Conservation (phyloP, 2,329 filamentous ascomycete species). For the Graphilbum fragrans region DNA sequence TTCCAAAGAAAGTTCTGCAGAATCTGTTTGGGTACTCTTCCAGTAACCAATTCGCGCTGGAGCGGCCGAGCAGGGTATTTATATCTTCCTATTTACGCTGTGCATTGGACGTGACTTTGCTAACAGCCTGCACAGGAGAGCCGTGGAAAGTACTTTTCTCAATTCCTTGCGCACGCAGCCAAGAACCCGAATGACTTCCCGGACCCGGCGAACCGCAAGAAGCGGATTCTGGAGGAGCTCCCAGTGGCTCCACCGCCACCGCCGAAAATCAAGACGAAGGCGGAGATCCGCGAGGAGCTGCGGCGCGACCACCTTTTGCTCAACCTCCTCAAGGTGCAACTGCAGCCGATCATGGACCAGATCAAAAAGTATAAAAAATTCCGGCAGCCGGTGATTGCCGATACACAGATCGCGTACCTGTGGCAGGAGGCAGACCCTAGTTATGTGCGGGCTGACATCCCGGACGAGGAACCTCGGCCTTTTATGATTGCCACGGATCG, state of each 20-base stretch:
- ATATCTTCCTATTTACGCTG: not conserved
- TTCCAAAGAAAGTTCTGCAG: constrained; percentile 51
- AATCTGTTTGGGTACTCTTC: constrained; percentile 79
- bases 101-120: too few relatives aligned
- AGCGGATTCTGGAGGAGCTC: constrained; percentile 66
- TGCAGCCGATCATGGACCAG: constrained; percentile 96
- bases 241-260: constrained; percentile 62
- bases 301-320: constrained; percentile 73
- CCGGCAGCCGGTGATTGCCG: constrained; percentile 65
- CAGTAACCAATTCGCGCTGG: constrained; percentile 62
- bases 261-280: constrained; percentile 57
- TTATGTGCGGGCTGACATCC: constrained; percentile 46
- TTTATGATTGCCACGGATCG: constrained; percentile 72
- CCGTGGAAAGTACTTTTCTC: constrained; percentile 70
- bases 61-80: constrained; percentile 48
- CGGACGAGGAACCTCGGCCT: constrained; percentile 49
- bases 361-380: constrained; percentile 92
- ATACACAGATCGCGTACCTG: constrained; percentile 64
- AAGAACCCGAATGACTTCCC: constrained; percentile 79
- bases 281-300: constrained; percentile 68
- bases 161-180: constrained; percentile 65
- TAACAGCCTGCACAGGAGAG: constrained; percentile 35
- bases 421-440: constrained; percentile 73
- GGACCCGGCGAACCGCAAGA: constrained; percentile 75
- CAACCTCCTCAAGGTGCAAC: constrained; percentile 75